Conservation (phyloP, 371 early-diverging fungal species). For the Mortierella sp. region DNA sequence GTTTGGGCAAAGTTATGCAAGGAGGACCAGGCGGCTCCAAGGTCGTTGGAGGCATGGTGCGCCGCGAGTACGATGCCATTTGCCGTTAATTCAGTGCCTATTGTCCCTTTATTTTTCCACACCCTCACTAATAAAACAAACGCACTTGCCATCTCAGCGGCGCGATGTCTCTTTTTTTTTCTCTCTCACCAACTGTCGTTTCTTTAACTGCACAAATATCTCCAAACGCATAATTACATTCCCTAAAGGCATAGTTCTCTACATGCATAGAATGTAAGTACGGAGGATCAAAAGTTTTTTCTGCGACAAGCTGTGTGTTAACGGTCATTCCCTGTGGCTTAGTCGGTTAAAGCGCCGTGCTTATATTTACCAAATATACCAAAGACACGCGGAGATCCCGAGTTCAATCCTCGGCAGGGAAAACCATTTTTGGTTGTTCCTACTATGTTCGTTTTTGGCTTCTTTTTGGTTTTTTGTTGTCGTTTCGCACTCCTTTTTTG, state of each 20-base stretch:
- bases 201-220: background rate
- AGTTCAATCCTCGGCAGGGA: slow-evolving; percentile 59
- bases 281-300: background rate
- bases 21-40: slow-evolving; percentile 21
- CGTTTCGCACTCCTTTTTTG: background rate
- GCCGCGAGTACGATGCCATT: slow-evolving; percentile 46
- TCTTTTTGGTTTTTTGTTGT: background rate
- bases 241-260: background rate
- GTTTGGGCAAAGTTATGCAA: slow-evolving; percentile 28
- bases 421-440: slow-evolving; percentile 27
- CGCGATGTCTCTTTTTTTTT: background rate
- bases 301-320: slow-evolving; percentile 14
- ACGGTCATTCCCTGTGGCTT: slow-evolving; percentile 52
- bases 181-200: background rate
- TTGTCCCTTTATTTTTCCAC: background rate
- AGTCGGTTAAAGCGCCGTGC: slow-evolving; percentile 58
- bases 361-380: slow-evolving; percentile 55
- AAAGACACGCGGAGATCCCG: slow-evolving; percentile 58
- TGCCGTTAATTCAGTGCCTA: slow-evolving; percentile 26
- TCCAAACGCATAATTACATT: background rate
- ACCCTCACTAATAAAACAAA: background rate
- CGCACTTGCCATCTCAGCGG: too few relatives aligned
- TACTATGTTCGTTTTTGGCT: background rate
- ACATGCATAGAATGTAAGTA: background rate
- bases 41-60: slow-evolving; percentile 49